A percentile compares a stretch with the other conserved stretches of the same genome.
Evolutionary conservation across 1,284 basidiomycete genomes (phyloP).

Genomic region (Ceratobasidium sp.): DNA sequence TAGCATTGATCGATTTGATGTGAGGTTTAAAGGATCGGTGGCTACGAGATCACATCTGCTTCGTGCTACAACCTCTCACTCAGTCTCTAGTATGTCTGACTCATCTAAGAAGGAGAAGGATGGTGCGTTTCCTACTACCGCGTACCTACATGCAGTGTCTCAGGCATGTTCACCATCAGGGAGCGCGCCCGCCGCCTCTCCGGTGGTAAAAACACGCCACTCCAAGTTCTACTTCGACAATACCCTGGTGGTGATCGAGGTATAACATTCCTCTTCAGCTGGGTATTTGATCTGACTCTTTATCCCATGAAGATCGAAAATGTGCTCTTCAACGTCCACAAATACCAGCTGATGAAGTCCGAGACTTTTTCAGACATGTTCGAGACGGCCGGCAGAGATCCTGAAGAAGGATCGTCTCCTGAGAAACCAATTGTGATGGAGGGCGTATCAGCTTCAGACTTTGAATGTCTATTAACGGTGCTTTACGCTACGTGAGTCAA

Average conservation of each 20-base stretch:
- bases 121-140: neutral
- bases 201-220: too few relatives aligned
- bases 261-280: too few relatives aligned
- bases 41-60: too few relatives aligned
- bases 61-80: too few relatives aligned
- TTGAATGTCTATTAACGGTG: neutral
- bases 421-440: slow-evolving; percentile 8
- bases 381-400: neutral
- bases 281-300: neutral
- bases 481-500: slow-evolving; percentile 26
- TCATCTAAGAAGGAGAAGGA: neutral
- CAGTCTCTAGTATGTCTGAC: neutral
- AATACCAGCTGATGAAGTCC: slow-evolving; percentile 19
- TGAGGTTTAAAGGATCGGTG: too few relatives aligned
- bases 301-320: slow-evolving; percentile 5
- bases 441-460: slow-evolving; percentile 6
- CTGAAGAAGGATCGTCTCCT: neutral
- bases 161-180: too few relatives aligned
- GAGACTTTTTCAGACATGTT: slow-evolving; percentile 22
- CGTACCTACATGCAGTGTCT: neutral
- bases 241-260: neutral
- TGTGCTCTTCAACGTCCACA: slow-evolving; percentile 16
- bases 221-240: slow-evolving; percentile 13
- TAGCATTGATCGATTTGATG: too few relatives aligned
- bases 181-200: too few relatives aligned